A percentile compares a stretch with the other conserved stretches of the same genome.
Evolutionary conservation across 768 basidiomycete genomes (phyloP).

Genomic region (Tephrocybe sp.): DNA sequence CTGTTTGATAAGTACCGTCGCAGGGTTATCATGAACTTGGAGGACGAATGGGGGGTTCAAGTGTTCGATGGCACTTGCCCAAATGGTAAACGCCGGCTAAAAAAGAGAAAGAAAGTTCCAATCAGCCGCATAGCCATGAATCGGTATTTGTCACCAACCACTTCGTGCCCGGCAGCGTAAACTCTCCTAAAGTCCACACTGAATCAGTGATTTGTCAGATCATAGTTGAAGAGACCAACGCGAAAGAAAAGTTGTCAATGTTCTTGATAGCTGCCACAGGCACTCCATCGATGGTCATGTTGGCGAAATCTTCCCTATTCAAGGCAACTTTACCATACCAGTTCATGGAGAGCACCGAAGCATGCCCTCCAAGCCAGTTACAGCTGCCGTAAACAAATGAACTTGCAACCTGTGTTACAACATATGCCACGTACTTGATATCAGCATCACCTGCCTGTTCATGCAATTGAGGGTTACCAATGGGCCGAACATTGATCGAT

Average conservation of each 20-base stretch:
- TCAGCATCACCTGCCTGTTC: conserved; percentile 46
- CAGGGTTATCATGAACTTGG: neutral
- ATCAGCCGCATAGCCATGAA: too few relatives aligned
- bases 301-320: conserved; percentile 37
- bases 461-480: conserved; percentile 2
- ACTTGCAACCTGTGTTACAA: neutral
- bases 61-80: conserved; percentile 15
- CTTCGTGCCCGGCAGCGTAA: conserved; percentile 58
- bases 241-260: conserved; percentile 65
- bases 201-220: neutral
- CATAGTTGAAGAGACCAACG: conserved; percentile 37
- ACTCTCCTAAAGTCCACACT: conserved; percentile 39
- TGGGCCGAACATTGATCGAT: conserved; percentile 9
- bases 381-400: conserved; percentile 27
- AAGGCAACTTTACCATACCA: conserved; percentile 42
- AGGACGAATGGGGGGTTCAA: conserved; percentile 1
- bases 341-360: conserved; percentile 39
- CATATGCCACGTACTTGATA: conserved; percentile 41
- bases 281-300: conserved; percentile 54
- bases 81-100: too few relatives aligned
- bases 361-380: conserved; percentile 47
- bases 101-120: too few relatives aligned
- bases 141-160: conserved; percentile 47
- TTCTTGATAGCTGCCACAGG: conserved; percentile 60
- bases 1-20: conserved; percentile 1